Percentiles rank a stretch among this genome's conserved stretches.
phyloP scores from a whole-genome alignment of 306 rosid genomes.

The Lotus japonicus region DNA sequence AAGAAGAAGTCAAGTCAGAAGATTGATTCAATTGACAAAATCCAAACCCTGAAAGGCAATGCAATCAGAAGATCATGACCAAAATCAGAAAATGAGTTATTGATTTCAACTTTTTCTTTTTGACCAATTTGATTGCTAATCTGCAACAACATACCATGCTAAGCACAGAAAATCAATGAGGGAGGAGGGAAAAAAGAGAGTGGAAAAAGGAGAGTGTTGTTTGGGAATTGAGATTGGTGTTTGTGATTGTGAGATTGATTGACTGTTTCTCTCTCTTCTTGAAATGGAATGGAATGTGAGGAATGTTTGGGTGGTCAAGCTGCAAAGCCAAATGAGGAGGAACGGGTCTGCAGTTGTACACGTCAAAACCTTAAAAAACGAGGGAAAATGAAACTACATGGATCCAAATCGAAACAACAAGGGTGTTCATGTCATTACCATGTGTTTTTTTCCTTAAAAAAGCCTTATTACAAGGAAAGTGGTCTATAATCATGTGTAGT shows the following conservation, averaged over 20 bases:
- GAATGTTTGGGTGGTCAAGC: slow-evolving; percentile 28
- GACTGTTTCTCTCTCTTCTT: slow-evolving; percentile 22
- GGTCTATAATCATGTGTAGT: too few relatives aligned
- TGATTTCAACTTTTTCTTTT: neutral
- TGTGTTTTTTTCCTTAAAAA: too few relatives aligned
- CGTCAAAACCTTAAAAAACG: slow-evolving; percentile 27
- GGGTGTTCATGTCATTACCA: too few relatives aligned
- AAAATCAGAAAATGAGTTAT: neutral
- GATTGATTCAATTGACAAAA: slow-evolving; percentile 24
- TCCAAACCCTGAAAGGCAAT: slow-evolving; percentile 29
- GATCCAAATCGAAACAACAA: too few relatives aligned
- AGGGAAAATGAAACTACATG: neutral
- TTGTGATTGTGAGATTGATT: too few relatives aligned
- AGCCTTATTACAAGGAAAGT: too few relatives aligned
- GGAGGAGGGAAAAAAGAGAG: neutral
- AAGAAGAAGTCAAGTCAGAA: slow-evolving; percentile 16
- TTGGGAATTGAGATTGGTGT: neutral
- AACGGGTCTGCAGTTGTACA: slow-evolving; percentile 58
- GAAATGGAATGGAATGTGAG: slow-evolving; percentile 41
- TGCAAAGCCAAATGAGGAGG: slow-evolving; percentile 11
- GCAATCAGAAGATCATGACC: slow-evolving; percentile 1
- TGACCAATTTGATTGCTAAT: neutral
- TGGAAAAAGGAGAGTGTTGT: slow-evolving; percentile 14
- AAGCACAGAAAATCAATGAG: neutral
- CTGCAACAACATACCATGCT: neutral